A percentile compares a stretch with the other conserved stretches of the same genome.
phyloP scores from a whole-genome alignment of 202 grass and related monocot genomes.

The Cymbopogon flexuosus region DNA sequence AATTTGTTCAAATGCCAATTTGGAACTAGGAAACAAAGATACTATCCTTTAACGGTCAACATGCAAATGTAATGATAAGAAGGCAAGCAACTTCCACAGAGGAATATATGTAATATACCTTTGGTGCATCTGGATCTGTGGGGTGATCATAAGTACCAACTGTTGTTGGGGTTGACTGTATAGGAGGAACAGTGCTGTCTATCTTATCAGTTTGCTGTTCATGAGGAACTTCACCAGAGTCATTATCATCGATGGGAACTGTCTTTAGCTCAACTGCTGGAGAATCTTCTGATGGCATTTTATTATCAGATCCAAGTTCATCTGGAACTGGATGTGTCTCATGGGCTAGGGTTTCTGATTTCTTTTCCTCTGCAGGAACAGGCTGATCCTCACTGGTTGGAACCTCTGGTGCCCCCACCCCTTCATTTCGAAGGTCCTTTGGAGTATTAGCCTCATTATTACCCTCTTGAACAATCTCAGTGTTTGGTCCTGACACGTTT shows the following conservation, averaged over 20 bases:
- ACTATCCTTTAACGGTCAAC: not conserved
- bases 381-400: constrained; percentile 34
- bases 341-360: constrained; percentile 31
- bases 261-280: constrained; percentile 29
- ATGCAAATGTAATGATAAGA: constrained; percentile 14
- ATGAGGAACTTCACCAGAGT: constrained; percentile 29
- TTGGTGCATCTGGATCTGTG: constrained; percentile 27
- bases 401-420: not conserved
- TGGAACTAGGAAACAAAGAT: constrained; percentile 13
- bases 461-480: constrained; percentile 35
- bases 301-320: constrained; percentile 38
- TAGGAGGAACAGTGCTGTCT: constrained; percentile 18
- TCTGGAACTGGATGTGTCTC: constrained; percentile 23
- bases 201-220: constrained; percentile 39
- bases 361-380: constrained; percentile 32
- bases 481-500: constrained; percentile 21
- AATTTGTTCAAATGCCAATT: constrained; percentile 20
- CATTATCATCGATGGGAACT: constrained; percentile 34
- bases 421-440: constrained; percentile 34
- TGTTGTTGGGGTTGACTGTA: constrained; percentile 33
- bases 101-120: constrained; percentile 39
- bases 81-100: constrained; percentile 16
- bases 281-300: constrained; percentile 33
- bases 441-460: constrained; percentile 24
- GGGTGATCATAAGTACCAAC: constrained; percentile 19